These are phyloP conservation scores for Rhizopogon vesiculosus DNA, from an alignment of 768 basidiomycete species.

Conservation along the genomic window DNA sequence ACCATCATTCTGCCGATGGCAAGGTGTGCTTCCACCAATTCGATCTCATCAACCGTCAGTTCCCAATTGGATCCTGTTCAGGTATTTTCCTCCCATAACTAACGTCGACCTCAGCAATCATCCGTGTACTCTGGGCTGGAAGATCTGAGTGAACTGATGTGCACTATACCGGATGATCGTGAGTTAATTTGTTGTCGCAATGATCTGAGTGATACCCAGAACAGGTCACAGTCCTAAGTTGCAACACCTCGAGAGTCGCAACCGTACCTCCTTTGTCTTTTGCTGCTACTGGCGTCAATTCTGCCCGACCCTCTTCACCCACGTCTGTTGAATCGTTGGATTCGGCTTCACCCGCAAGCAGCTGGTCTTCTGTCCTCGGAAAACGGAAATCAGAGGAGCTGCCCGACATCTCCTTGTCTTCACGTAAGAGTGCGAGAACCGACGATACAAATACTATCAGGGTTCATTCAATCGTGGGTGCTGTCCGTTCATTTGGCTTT, in stretches of 20 bases:
- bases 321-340: not conserved
- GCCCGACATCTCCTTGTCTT: not conserved
- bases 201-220: not conserved
- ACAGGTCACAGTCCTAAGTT: not conserved
- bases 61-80: not conserved
- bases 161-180: slow-evolving; percentile 4
- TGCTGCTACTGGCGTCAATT: too few species aligned
- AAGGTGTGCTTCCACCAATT: slow-evolving; percentile 3
- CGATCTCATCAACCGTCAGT: slow-evolving; percentile 4
- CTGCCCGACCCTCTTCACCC: not conserved
- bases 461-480: not conserved
- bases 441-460: not conserved
- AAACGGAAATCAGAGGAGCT: slow-evolving; percentile 5
- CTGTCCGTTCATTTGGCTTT: not conserved
- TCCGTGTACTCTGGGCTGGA: slow-evolving; percentile 9
- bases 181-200: not conserved
- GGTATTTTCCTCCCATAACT: not conserved
- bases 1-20: not conserved
- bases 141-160: slow-evolving; percentile 7
- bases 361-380: slow-evolving; percentile 4
- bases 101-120: slow-evolving; percentile 3
- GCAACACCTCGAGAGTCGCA: not conserved
- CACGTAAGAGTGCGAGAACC: not conserved
- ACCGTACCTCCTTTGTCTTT: not conserved
- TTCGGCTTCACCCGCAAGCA: slow-evolving; percentile 7